Conservation (phyloP, 1,139 yeast species). For the Suhomyces guaymorum region DNA sequence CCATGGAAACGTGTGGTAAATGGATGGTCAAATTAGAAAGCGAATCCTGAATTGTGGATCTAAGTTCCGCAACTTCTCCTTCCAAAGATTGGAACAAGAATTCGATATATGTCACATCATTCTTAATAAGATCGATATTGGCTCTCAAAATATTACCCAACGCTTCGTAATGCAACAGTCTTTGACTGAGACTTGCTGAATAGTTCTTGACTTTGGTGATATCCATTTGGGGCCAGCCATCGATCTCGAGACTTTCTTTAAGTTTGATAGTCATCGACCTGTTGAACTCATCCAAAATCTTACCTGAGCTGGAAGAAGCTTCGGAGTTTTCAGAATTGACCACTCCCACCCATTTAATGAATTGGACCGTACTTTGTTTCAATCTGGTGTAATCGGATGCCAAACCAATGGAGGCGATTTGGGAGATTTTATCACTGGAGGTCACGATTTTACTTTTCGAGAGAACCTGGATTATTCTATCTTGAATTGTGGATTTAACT, state of each 20-base stretch:
- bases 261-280: constrained; percentile 51
- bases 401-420: constrained; percentile 57
- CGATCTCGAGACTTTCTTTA: constrained; percentile 50
- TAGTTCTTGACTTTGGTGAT: constrained; percentile 31
- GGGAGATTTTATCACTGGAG: constrained; percentile 33
- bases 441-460: constrained; percentile 56
- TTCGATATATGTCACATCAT: constrained; percentile 55
- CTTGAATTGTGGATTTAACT: constrained; percentile 56
- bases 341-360: constrained; percentile 56
- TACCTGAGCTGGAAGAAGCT: constrained; percentile 9
- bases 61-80: constrained; percentile 62
- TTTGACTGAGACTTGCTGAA: constrained; percentile 37
- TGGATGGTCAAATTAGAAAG: constrained; percentile 59
- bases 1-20: constrained; percentile 41
- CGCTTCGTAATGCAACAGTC: constrained; percentile 75
- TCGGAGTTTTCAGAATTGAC: constrained; percentile 22
- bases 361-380: constrained; percentile 55
- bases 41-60: constrained; percentile 72
- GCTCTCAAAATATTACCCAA: constrained; percentile 64
- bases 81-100: constrained; percentile 75
- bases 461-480: constrained; percentile 54
- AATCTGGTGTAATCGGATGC: constrained; percentile 49
- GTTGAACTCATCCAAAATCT: constrained; percentile 30
- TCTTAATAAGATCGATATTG: constrained; percentile 43
- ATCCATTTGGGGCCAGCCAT: constrained; percentile 61